Evolutionary conservation across 2,329 filamentous ascomycete species (phyloP).

Genomic region (Arthroderma sp.): DNA sequence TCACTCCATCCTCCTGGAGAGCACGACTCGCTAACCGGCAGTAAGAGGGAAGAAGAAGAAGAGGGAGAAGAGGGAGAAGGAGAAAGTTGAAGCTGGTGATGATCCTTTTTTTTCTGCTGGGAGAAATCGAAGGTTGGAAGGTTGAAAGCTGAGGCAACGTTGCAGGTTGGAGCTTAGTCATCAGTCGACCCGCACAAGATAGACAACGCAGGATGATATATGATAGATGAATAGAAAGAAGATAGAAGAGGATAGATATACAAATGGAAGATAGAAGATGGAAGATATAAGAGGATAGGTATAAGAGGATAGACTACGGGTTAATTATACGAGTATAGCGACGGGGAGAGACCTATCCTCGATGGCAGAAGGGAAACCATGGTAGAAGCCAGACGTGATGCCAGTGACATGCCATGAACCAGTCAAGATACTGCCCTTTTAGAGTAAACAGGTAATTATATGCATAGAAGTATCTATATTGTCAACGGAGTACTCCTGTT

Average conservation of each 20-base stretch:
- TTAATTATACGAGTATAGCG: no score
- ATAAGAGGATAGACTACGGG: background rate
- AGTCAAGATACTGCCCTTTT: no score
- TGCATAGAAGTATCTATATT: no score
- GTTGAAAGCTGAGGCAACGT: slow-evolving; percentile 3
- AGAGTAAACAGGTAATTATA: no score
- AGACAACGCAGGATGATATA: background rate
- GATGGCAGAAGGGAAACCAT: no score
- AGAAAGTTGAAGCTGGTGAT: background rate
- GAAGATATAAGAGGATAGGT: background rate
- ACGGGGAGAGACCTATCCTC: no score
- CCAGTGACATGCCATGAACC: no score
- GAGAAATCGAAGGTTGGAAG: background rate
- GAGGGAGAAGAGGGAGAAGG: background rate
- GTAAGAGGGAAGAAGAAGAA: background rate
- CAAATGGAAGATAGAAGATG: background rate
- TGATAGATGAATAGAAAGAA: background rate
- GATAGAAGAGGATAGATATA: background rate
- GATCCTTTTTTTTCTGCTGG: background rate
- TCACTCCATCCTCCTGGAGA: background rate
- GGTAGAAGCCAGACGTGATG: no score
- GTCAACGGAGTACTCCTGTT: no score
- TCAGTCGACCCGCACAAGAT: background rate
- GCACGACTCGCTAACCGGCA: background rate
- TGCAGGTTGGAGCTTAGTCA: slow-evolving; percentile 3